Base-by-base conservation (phyloP, 1,284 basidiomycete genomes). In the Austroboletus novae-zelandiae region DNA sequence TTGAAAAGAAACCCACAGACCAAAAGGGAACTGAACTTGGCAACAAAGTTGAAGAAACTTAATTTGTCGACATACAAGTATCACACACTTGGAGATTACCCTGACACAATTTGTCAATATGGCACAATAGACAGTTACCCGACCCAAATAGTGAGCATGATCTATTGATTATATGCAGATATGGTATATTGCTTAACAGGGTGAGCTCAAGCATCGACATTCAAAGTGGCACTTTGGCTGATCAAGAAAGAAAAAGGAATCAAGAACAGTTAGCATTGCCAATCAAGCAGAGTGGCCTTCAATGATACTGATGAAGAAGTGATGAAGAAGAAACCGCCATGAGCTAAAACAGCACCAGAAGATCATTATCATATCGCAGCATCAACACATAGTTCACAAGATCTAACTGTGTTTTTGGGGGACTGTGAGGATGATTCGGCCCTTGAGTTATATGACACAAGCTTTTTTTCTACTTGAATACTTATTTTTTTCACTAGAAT, bases 71-170 rank as follows among this genome's bases (percentile, higher is more conserved):
- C 67, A 2, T 56, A 60, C 52, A 74, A 75, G 47, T 56, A 61
- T 5, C 71, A 74, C 43, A 40, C 55, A 1, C 42, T 73, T 0
- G 65, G 61, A 0, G 65, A 74, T 40, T 71, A 71, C 46, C 43
- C 58, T 0, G 29, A 29, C 1, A 57, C 57, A 0, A 72, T 75
- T 25, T 40, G 36, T 0, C 29, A 25, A 5, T 61, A 57, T 36
- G 71, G 71, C 0, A 71, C 72, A 0, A 70, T 65, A 3, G 73
- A 74, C 39, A 64, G 51, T 14, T 69, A 61, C 25, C 57, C 61
- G 0, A 69, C 69, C 0, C 64, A 71, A 39, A 53, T 47, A 0
- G 69, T 74, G 49, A 30, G 29, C 11, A 30, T 27, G 25, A 23
- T 23, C 20, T 23, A 23, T 23, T 23, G 20, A 4, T 23, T 23